Percentiles rank a stretch among this genome's conserved stretches.
Evolutionary conservation across 2,329 filamentous ascomycete species (phyloP).

Genomic region (Xenosphaeropsis pyriputrescens): DNA sequence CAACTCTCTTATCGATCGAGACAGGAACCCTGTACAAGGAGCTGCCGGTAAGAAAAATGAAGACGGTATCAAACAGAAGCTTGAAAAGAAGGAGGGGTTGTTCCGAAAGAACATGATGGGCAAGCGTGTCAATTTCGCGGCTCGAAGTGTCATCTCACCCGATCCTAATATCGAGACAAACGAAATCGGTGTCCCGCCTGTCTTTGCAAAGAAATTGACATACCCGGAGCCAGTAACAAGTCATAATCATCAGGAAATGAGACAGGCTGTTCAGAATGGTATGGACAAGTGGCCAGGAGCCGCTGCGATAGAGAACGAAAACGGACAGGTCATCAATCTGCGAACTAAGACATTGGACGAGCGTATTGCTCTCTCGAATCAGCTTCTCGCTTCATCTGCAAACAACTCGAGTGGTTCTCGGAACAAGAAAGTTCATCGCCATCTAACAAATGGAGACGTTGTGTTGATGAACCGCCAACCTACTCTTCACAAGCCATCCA

Average conservation of each 20-base stretch:
- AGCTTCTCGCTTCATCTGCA: constrained; percentile 74
- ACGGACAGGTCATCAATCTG: constrained; percentile 79
- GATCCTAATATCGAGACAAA: constrained; percentile 98
- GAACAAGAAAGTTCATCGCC: constrained; percentile 93
- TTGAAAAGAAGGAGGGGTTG: constrained; percentile 97
- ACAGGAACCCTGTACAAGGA: constrained; percentile 71
- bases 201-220: constrained; percentile 90
- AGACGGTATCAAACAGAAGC: constrained; percentile 91
- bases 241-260: constrained; percentile 91
- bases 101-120: constrained; percentile 99
- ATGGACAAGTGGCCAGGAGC: constrained; percentile 90
- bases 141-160: constrained; percentile 92
- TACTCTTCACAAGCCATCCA: constrained; percentile 94
- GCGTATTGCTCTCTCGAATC: constrained; percentile 77
- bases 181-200: constrained; percentile 95
- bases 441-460: constrained; percentile 91
- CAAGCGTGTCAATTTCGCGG: constrained; percentile 97
- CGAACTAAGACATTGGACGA: constrained; percentile 81
- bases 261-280: constrained; percentile 91
- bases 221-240: constrained; percentile 96
- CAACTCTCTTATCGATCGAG: constrained; percentile 84
- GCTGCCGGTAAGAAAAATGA: constrained; percentile 65
- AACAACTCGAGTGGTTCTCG: constrained; percentile 59
- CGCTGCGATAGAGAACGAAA: constrained; percentile 88
- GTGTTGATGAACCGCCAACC: constrained; percentile 98